Conservation (phyloP, 805 yeast genomes). For the Nakazawaea laoshanensis region DNA sequence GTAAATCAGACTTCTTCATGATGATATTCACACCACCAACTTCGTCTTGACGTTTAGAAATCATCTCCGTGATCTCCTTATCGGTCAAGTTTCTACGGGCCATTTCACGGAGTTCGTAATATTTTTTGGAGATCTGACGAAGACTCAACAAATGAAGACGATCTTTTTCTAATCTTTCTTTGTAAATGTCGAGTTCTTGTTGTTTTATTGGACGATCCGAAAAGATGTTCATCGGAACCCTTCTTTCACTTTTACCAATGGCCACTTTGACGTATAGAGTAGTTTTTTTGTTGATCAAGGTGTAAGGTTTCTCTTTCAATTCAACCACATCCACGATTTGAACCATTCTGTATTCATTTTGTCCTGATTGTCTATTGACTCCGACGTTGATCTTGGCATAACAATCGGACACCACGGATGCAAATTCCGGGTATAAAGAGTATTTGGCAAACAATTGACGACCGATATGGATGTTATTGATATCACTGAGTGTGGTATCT, state of each 20-base stretch:
- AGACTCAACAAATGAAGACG: slow-evolving; percentile 50
- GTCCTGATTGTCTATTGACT: slow-evolving; percentile 47
- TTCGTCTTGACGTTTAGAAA: slow-evolving; percentile 56
- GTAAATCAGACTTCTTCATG: slow-evolving; percentile 58
- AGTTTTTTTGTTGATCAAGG: slow-evolving; percentile 31
- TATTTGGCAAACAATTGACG: slow-evolving; percentile 67
- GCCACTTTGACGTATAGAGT: slow-evolving; percentile 59
- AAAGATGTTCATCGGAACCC: slow-evolving; percentile 69
- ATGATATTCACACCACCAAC: slow-evolving; percentile 68
- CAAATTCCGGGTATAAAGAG: slow-evolving; percentile 78
- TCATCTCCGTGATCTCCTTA: slow-evolving; percentile 69
- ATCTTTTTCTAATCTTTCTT: slow-evolving; percentile 49
- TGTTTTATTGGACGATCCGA: slow-evolving; percentile 68
- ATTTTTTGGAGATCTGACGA: slow-evolving; percentile 58
- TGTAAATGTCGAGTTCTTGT: slow-evolving; percentile 69
- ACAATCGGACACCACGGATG: slow-evolving; percentile 59
- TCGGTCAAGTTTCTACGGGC: slow-evolving; percentile 60
- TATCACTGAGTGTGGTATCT: slow-evolving; percentile 49
- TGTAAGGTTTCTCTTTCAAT: slow-evolving; percentile 33
- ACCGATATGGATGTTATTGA: slow-evolving; percentile 70
- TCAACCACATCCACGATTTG: slow-evolving; percentile 59
- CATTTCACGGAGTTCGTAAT: slow-evolving; percentile 52
- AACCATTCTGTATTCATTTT: slow-evolving; percentile 74
- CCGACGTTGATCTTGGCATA: slow-evolving; percentile 84
- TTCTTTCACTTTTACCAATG: slow-evolving; percentile 72